Percentiles rank a stretch among this genome's conserved stretches.
Conservation (phyloP, 495 filamentous ascomycete genomes). For the Aspergillus leporis region DNA sequence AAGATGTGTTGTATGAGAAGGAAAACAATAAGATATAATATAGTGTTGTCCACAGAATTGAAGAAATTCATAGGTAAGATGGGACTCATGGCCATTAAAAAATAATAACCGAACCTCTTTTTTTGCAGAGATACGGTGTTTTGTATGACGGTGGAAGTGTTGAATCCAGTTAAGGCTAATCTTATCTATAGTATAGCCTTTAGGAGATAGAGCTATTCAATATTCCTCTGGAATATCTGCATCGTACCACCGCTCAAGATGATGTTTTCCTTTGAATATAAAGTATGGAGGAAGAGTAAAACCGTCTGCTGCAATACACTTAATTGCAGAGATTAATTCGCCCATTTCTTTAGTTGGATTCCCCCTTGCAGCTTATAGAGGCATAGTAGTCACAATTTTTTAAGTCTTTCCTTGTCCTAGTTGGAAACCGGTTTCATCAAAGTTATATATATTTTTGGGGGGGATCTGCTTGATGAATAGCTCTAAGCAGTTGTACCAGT, state of each 20-base stretch:
- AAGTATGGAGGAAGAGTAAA: no score
- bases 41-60: not conserved
- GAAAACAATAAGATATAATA: slow-evolving; percentile 5
- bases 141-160: not conserved
- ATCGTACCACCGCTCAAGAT: not conserved
- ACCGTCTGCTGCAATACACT: no score
- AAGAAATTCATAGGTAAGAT: slow-evolving; percentile 5
- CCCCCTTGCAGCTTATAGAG: no score
- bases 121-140: not conserved
- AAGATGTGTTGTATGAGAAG: not conserved
- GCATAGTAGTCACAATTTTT: no score
- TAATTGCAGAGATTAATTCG: no score
- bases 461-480: no score
- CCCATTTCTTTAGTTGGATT: no score
- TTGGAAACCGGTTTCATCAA: no score
- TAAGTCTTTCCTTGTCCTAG: no score
- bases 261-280: no score
- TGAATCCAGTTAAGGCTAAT: slow-evolving; percentile 1
- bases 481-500: no score
- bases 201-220: not conserved
- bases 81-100: not conserved
- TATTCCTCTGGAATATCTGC: not conserved
- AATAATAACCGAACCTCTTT: not conserved
- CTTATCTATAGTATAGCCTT: not conserved
- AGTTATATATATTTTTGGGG: no score